A percentile compares a stretch with the other conserved stretches of the same genome.
Conservation (phyloP, 495 filamentous ascomycete genomes). For the Penicillium taxi region DNA sequence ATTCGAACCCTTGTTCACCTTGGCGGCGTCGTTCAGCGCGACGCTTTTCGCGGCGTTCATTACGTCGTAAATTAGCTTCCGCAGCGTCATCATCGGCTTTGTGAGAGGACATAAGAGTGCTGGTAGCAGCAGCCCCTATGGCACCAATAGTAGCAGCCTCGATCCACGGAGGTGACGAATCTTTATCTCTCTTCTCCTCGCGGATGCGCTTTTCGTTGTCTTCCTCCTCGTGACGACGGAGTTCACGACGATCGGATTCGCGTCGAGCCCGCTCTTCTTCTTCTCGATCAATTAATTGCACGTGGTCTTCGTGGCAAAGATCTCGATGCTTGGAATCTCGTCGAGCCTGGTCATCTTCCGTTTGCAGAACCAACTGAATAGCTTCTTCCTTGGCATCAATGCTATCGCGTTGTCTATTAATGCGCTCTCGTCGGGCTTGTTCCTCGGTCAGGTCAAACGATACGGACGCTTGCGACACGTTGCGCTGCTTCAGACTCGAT, state of each 20-base stretch:
- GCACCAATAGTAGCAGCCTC: conserved; percentile 42
- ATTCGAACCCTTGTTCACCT: conserved; percentile 12
- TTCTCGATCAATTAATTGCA: conserved; percentile 30
- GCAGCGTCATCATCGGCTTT: conserved; percentile 35
- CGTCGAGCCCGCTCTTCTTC: conserved; percentile 10
- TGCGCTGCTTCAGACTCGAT: conserved; percentile 29
- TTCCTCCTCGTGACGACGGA: conserved; percentile 12
- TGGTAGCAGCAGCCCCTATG: conserved; percentile 39
- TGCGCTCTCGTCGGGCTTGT: conserved; percentile 39
- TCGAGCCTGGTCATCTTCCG: conserved; percentile 21
- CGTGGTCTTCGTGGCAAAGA: conserved; percentile 18
- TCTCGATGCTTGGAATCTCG: conserved; percentile 22
- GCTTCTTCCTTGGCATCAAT: too few species aligned
- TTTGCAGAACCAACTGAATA: too few species aligned
- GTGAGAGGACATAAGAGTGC: conserved; percentile 27
- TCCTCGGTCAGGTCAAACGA: conserved; percentile 43
- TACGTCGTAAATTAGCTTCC: conserved; percentile 21
- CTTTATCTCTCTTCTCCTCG: conserved; percentile 12
- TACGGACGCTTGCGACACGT: conserved; percentile 35
- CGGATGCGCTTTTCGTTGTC: conserved; percentile 17
- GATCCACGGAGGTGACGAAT: conserved; percentile 33
- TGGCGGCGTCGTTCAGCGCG: conserved; percentile 31
- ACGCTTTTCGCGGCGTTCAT: conserved; percentile 30
- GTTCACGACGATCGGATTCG: conserved; percentile 10
- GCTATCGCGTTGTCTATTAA: too few species aligned